These are phyloP conservation scores for Pinus tabuliformis DNA, from an alignment of 75 land plant genomes.

Conservation along the genomic window DNA sequence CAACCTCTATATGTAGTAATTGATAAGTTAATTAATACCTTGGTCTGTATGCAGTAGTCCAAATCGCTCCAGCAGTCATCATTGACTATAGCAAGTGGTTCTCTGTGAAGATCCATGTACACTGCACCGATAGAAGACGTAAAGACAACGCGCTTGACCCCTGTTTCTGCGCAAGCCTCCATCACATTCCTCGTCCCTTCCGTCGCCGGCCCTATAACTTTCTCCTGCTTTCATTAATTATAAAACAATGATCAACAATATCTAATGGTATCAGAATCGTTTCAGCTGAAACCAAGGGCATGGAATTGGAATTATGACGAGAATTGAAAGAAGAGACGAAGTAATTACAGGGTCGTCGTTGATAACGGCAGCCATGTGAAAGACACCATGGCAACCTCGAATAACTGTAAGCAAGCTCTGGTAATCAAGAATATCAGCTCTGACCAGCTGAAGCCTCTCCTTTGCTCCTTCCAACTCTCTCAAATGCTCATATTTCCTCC, in stretches of 20 bases:
- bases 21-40: conserved; percentile 12
- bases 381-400: conserved; percentile 11
- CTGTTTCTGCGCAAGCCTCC: conserved; percentile 19
- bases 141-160: conserved; percentile 38
- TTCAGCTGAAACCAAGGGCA: too few relatives aligned
- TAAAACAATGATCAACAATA: too few relatives aligned
- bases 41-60: conserved; percentile 31
- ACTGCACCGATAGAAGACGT: conserved; percentile 48
- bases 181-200: conserved; percentile 42
- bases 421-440: conserved; percentile 14
- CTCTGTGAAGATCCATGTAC: conserved; percentile 29
- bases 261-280: too few relatives aligned
- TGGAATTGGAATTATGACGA: too few relatives aligned
- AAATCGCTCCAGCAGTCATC: conserved; percentile 56
- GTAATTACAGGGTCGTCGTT: conserved; percentile 1
- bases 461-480: conserved; percentile 7
- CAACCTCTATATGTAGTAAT: too few relatives aligned
- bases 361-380: conserved; percentile 9
- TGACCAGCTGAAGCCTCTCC: conserved; percentile 11
- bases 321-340: too few relatives aligned
- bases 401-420: neutral
- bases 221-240: neutral
- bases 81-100: conserved; percentile 17
- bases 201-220: conserved; percentile 34
- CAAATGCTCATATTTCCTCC: neutral